These are phyloP conservation scores for Sarocladiaceae sp. DNA, from an alignment of 2,329 filamentous ascomycete genomes.

Conservation along the genomic window DNA sequence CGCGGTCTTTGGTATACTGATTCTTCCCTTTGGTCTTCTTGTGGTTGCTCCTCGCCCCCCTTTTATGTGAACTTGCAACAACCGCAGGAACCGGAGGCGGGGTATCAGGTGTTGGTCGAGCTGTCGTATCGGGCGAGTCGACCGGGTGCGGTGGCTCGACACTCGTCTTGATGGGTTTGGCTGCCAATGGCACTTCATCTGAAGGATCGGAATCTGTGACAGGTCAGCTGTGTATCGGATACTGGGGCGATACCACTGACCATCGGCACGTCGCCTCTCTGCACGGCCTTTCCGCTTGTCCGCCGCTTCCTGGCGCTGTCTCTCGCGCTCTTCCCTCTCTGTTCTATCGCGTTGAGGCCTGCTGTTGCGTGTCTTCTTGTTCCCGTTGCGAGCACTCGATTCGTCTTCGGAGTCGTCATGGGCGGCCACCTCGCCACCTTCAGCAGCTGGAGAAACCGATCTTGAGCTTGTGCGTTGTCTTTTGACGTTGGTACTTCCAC, in stretches of 20 bases:
- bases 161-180: conserved; percentile 23
- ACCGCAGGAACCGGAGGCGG: conserved; percentile 39
- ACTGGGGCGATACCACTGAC: conserved; percentile 36
- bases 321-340: conserved; percentile 68
- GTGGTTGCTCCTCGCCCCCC: conserved; percentile 50
- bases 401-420: conserved; percentile 70
- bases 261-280: conserved; percentile 74
- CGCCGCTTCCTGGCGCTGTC: conserved; percentile 65
- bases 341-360: conserved; percentile 57
- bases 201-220: conserved; percentile 62
- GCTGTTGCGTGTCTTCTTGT: conserved; percentile 55
- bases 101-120: conserved; percentile 27
- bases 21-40: conserved; percentile 69
- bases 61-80: conserved; percentile 49
- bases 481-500: conserved; percentile 56
- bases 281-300: conserved; percentile 76
- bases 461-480: conserved; percentile 77
- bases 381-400: conserved; percentile 39
- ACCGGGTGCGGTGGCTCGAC: conserved; percentile 21
- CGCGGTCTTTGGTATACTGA: conserved; percentile 74
- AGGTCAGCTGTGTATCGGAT: conserved; percentile 12
- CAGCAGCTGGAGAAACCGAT: conserved; percentile 52
- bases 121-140: conserved; percentile 20
- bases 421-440: conserved; percentile 41
- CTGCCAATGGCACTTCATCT: conserved; percentile 56